Percentiles rank a stretch among this genome's conserved stretches.
phyloP scores from a whole-genome alignment of 2,329 filamentous ascomycete species.

The Sclerotinia minor region DNA sequence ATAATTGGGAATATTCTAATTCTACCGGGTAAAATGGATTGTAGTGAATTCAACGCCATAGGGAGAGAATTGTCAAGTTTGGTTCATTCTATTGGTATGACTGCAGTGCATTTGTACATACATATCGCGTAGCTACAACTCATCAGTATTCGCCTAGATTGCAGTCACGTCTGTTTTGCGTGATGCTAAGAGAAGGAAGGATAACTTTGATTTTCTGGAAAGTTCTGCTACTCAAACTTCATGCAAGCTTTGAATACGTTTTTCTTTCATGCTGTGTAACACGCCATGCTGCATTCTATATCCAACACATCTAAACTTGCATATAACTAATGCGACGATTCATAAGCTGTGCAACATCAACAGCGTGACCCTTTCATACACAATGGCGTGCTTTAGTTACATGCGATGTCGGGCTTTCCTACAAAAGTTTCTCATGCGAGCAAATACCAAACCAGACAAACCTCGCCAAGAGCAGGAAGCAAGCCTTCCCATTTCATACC shows the following conservation, averaged over 20 bases:
- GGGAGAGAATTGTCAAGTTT: not conserved
- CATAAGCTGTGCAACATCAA: not conserved
- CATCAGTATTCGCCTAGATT: not conserved
- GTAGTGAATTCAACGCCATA: not conserved
- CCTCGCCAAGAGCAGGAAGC: not conserved
- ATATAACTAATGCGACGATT: not conserved
- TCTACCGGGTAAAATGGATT: not conserved
- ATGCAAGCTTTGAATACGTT: not conserved
- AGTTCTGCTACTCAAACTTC: not conserved
- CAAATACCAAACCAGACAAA: not conserved
- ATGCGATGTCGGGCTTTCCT: not conserved
- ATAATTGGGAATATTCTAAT: not conserved
- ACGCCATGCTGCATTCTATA: not conserved
- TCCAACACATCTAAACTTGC: not conserved
- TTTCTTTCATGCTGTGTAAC: not conserved
- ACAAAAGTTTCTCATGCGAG: not conserved
- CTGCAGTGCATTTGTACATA: not conserved
- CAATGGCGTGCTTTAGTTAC: not conserved
- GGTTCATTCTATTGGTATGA: constrained; percentile 3
- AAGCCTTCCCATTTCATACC: constrained; percentile 16
- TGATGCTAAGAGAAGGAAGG: not conserved
- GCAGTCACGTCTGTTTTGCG: not conserved
- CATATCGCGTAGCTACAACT: not conserved
- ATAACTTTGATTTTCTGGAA: not conserved
- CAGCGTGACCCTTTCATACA: not conserved